A percentile compares a stretch with the other conserved stretches of the same genome.
Evolutionary conservation across 2,329 filamentous ascomycete genomes (phyloP).

Genomic region (Xylaria polymorpha): DNA sequence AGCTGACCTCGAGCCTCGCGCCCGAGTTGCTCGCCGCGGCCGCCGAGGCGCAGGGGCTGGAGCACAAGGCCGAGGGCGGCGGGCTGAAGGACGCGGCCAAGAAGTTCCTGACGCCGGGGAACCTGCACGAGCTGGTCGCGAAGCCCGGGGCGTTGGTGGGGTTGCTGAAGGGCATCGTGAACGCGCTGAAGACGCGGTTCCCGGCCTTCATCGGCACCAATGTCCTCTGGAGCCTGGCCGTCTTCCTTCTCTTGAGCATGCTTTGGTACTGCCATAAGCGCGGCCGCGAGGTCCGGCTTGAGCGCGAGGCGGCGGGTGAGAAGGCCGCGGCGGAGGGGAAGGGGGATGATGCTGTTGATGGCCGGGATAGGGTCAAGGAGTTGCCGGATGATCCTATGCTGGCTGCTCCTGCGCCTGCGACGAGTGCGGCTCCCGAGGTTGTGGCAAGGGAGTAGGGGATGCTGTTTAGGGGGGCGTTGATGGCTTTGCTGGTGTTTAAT

Average conservation of each 20-base stretch:
- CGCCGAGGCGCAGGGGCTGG: conserved; percentile 76
- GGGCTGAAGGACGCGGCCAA: conserved; percentile 68
- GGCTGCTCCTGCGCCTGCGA: neutral
- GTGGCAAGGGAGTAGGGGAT: neutral
- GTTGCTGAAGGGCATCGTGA: conserved; percentile 90
- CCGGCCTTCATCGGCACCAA: conserved; percentile 93
- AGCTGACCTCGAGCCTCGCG: conserved; percentile 78
- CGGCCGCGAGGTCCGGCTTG: conserved; percentile 84
- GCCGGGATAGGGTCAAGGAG: conserved; percentile 57
- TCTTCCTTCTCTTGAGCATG: conserved; percentile 90
- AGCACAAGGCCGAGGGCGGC: conserved; percentile 45
- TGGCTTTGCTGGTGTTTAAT: neutral
- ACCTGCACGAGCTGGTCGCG: conserved; percentile 80
- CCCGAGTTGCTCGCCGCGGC: conserved; percentile 86
- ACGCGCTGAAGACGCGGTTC: conserved; percentile 86
- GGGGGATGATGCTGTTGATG: conserved; percentile 43
- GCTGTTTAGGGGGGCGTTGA: neutral
- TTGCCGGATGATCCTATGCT: conserved; percentile 59
- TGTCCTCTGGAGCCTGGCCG: conserved; percentile 86
- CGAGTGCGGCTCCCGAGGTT: neutral
- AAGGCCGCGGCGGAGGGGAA: conserved; percentile 49
- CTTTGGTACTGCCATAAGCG: conserved; percentile 99
- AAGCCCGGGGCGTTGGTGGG: conserved; percentile 88
- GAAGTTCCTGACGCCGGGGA: conserved; percentile 76
- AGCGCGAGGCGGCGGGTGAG: conserved; percentile 59